Percentiles rank a stretch among this genome's conserved stretches.
Conservation (phyloP, 2,329 filamentous ascomycete genomes). For the Cucurbitaria berberidis region DNA sequence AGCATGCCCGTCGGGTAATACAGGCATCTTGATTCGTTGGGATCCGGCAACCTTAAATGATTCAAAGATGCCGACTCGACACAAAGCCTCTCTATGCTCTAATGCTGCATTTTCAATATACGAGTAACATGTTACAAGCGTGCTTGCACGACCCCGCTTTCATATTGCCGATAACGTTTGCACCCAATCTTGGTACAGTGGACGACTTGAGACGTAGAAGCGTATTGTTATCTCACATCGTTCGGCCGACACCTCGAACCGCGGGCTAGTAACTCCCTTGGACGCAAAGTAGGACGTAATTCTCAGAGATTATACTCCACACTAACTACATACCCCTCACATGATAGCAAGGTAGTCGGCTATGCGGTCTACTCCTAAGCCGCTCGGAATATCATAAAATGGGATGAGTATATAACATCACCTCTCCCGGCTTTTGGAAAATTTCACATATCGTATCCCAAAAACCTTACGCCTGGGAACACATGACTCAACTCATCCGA, state of each 20-base stretch:
- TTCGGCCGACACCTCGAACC: background rate
- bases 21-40: background rate
- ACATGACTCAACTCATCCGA: constrained; percentile 12
- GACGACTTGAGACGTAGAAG: background rate
- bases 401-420: background rate
- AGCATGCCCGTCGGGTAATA: background rate
- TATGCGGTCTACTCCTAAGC: background rate
- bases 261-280: background rate
- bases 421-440: background rate
- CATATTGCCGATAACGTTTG: background rate
- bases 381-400: background rate
- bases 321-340: background rate
- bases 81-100: background rate
- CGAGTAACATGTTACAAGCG: background rate
- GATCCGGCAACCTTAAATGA: no score
- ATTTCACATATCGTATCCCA: background rate
- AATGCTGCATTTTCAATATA: background rate
- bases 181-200: background rate
- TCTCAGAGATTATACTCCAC: background rate
- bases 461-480: background rate
- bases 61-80: no score
- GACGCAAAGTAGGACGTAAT: background rate
- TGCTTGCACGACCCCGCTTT: background rate
- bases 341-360: background rate
- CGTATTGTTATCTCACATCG: background rate